Evolutionary conservation across 345 rosid species (phyloP).

Genomic region (Excoecaria cochinchinensis): DNA sequence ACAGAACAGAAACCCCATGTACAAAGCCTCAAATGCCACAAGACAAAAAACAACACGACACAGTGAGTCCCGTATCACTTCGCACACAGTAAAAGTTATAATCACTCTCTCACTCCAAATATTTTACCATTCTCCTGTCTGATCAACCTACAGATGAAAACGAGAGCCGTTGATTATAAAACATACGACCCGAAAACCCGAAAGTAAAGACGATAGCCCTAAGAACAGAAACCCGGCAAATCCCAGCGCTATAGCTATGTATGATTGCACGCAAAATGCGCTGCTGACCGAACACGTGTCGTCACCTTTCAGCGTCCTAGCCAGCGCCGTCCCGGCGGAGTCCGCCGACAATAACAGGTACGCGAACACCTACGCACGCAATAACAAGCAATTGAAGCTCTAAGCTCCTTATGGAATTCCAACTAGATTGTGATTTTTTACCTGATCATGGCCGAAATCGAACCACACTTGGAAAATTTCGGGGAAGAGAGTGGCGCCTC

Average conservation of each 20-base stretch:
- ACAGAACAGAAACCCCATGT: slow-evolving; percentile 2
- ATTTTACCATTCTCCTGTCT: background rate
- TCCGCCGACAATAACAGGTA: slow-evolving; percentile 78
- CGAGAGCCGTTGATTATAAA: slow-evolving; percentile 87
- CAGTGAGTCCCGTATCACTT: background rate
- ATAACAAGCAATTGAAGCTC: background rate
- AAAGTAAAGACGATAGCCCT: slow-evolving; percentile 64
- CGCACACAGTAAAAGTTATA: background rate
- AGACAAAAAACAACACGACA: background rate
- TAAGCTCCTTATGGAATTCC: background rate
- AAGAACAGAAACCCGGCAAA: slow-evolving; percentile 76
- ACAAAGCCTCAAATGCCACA: background rate
- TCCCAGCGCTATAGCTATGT: slow-evolving; percentile 70
- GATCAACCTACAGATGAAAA: slow-evolving; percentile 49
- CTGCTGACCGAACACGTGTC: slow-evolving; percentile 46
- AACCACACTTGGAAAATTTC: slow-evolving; percentile 90
- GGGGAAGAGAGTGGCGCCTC: slow-evolving; percentile 71
- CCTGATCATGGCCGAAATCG: slow-evolving; percentile 99
- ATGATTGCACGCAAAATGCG: slow-evolving; percentile 76
- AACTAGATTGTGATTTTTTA: slow-evolving; percentile 2
- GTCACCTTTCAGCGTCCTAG: slow-evolving; percentile 54
- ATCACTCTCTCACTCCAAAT: background rate
- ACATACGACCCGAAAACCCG: slow-evolving; percentile 81
- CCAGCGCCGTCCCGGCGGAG: slow-evolving; percentile 72
- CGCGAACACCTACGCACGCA: slow-evolving; percentile 57